Evolutionary conservation across 495 filamentous ascomycete species (phyloP), one percentile per base, ranked within the genome.

Genomic region (Penicillium argentinense): DNA sequence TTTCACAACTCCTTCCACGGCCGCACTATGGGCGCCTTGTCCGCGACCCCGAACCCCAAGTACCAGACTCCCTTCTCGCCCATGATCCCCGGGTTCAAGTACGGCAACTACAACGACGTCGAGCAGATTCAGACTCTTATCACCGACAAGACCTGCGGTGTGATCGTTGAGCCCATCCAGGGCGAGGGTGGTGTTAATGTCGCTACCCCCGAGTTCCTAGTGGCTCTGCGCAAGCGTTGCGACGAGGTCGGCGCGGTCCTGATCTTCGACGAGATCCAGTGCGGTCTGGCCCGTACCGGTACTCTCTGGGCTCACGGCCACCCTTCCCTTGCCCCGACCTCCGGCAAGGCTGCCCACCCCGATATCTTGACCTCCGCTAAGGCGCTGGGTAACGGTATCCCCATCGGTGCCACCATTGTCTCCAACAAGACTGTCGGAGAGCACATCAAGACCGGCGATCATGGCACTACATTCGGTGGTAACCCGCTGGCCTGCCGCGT

Each of bases 151-250:
- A 97, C 95, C 1, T 96, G 90, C 62, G 88, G 89, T 54, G 93
- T 97, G n/a, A 88, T 98, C 39, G 79, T 97, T 17, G 93, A 98
- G 74, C 93, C 93, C 11, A 97, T 98, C 52, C 93, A 98, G 70
- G 93, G 93, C 28, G 93, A 98, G 72, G 93, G 93, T 27, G 93
- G 93, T 50, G 85, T 98, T 26, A 86, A 89, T 52, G 81, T 88
- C 9, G 93, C 88, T 2, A 87, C 78, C 4, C 80, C 84, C 3
- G 86, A 87, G 49, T 98, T 97, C 66, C 75, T 97, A 6, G 46
- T 75, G 8, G 84, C 88, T 0, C 76, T 98, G 9, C 85, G 86
- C 44, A 78, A 77, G 52, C 80, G 90, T 40, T 97, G 92, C 66
- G 82, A 84, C 38, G 87, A 89, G 59, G 89, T 96, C 22, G 88